Percentiles rank a stretch among this genome's conserved stretches.
These are phyloP conservation scores for Thecaphora thlaspeos DNA, from an alignment of 1,284 basidiomycete species.

Conservation along the genomic window DNA sequence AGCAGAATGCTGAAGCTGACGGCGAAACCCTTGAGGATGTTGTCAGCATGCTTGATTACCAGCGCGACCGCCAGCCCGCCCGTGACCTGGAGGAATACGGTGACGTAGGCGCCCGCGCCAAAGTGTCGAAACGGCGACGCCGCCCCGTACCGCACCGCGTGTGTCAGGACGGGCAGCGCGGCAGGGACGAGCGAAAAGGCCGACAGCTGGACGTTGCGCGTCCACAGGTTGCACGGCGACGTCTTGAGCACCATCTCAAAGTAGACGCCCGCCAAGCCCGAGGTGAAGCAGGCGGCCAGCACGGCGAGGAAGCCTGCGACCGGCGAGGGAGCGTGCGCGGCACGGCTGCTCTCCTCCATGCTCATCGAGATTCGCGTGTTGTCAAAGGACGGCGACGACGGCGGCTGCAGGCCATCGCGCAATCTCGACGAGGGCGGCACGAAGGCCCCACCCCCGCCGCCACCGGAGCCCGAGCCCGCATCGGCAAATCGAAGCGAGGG, in stretches of 20 bases:
- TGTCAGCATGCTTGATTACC: slow-evolving; percentile 63
- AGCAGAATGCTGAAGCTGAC: slow-evolving; percentile 88
- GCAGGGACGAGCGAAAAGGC: slow-evolving; percentile 90
- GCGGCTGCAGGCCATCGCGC: slow-evolving; percentile 15
- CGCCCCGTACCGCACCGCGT: slow-evolving; percentile 44
- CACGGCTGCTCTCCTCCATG: slow-evolving; percentile 34
- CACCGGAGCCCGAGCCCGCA: slow-evolving; percentile 12
- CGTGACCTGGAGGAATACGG: slow-evolving; percentile 81
- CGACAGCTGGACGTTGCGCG: slow-evolving; percentile 93
- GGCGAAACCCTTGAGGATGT: slow-evolving; percentile 70
- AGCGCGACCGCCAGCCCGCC: slow-evolving; percentile 84
- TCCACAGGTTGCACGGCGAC: slow-evolving; percentile 85
- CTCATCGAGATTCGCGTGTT: slow-evolving; percentile 35
- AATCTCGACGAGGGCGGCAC: not conserved
- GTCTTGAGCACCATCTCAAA: slow-evolving; percentile 96
- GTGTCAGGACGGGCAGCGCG: slow-evolving; percentile 74
- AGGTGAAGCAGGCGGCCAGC: slow-evolving; percentile 86
- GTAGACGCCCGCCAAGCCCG: slow-evolving; percentile 95
- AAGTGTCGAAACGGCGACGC: slow-evolving; percentile 59
- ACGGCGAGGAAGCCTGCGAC: slow-evolving; percentile 81
- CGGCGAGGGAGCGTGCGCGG: slow-evolving; percentile 67
- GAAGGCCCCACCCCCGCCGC: slow-evolving; percentile 10
- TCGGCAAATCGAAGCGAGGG: slow-evolving; percentile 5
- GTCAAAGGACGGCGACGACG: slow-evolving; percentile 31
- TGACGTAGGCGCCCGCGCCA: slow-evolving; percentile 88